A percentile compares a stretch with the other conserved stretches of the same genome.
Conservation (phyloP, 805 yeast species). For the Starmerella ratchasimensis region DNA sequence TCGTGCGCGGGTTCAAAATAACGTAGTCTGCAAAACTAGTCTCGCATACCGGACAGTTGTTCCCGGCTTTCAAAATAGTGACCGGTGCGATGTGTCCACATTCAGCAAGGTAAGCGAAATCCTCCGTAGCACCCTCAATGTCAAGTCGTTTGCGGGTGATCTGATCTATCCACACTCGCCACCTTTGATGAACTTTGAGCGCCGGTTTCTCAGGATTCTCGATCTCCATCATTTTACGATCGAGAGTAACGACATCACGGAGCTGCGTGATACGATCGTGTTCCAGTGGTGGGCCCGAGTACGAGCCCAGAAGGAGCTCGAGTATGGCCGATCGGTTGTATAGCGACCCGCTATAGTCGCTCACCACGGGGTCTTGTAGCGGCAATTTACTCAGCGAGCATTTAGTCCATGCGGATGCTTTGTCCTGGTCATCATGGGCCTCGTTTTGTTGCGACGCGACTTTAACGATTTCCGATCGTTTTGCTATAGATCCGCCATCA, state of each 20-base stretch:
- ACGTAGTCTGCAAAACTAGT: conserved; percentile 20
- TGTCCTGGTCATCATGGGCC: background rate
- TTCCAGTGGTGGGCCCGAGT: conserved; percentile 12
- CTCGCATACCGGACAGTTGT: conserved; percentile 29
- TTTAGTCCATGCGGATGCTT: conserved; percentile 27
- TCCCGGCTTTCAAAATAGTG: conserved; percentile 11
- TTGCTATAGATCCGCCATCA: conserved; percentile 65
- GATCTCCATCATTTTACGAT: conserved; percentile 26
- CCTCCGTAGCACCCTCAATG: conserved; percentile 26
- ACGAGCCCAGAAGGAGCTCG: conserved; percentile 36
- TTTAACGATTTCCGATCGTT: conserved; percentile 37
- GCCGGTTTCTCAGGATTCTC: too few species aligned
- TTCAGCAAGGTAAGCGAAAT: conserved; percentile 33
- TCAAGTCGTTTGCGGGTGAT: conserved; percentile 27
- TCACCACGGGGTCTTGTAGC: conserved; percentile 37
- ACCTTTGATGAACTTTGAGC: too few species aligned
- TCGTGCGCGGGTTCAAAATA: conserved; percentile 30
- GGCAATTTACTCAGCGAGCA: conserved; percentile 36
- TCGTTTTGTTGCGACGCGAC: background rate
- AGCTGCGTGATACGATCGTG: conserved; percentile 23
- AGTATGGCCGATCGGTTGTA: conserved; percentile 52
- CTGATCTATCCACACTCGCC: conserved; percentile 34
- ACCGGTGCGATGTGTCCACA: conserved; percentile 25
- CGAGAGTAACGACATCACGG: conserved; percentile 35
- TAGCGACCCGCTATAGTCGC: conserved; percentile 55